A percentile compares a stretch with the other conserved stretches of the same genome.
phyloP scores from a whole-genome alignment of 148 eudicot species.

The Euryodendron excelsum region DNA sequence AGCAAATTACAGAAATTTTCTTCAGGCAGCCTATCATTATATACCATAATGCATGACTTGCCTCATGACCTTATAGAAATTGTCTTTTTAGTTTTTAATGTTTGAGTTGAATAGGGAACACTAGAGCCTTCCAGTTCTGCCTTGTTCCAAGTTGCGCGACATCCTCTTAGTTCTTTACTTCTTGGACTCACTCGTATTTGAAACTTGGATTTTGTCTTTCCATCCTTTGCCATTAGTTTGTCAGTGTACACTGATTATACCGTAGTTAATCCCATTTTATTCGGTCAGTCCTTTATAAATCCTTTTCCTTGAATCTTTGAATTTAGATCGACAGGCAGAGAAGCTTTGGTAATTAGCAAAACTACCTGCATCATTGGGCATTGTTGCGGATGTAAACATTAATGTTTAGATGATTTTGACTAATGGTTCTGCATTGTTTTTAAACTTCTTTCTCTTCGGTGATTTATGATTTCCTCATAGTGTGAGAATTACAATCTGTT shows the following conservation, averaged over 20 bases:
- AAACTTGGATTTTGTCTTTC: too few species aligned
- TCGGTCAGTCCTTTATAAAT: background rate
- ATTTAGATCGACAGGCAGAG: background rate
- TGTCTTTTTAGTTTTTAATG: background rate
- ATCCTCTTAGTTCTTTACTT: slow-evolving; percentile 8
- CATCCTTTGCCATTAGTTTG: too few species aligned
- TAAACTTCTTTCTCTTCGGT: too few species aligned
- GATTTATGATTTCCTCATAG: too few species aligned
- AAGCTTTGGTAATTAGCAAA: background rate
- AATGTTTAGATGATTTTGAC: too few species aligned
- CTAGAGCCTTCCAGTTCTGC: background rate
- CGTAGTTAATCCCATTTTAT: too few species aligned
- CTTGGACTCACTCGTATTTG: background rate
- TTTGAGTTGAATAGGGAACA: background rate
- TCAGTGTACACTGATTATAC: too few species aligned
- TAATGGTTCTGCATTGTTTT: too few species aligned
- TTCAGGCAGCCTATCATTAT: too few species aligned
- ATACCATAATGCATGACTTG: background rate
- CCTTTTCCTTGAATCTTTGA: background rate
- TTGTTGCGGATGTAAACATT: too few species aligned
- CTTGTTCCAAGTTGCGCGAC: background rate
- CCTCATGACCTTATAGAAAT: too few species aligned
- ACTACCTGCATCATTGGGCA: background rate
- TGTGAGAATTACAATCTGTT: too few species aligned
- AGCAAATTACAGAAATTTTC: background rate